phyloP scores from a whole-genome alignment of 805 yeast genomes.

The Blastobotrys mokoenaii region DNA sequence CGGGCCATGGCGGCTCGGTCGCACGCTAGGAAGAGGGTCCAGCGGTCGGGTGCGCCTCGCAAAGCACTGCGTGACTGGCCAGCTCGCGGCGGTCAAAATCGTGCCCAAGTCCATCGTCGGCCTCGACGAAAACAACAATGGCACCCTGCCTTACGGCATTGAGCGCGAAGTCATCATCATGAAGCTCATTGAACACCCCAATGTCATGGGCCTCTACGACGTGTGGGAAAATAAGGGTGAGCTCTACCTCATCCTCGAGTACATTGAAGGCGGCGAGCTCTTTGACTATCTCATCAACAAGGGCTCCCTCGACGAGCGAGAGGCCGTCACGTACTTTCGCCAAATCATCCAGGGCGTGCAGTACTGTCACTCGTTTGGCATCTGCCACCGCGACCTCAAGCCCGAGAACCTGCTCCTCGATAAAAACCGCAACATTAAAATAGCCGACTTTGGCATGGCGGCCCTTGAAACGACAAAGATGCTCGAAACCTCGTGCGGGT shows the following conservation, averaged over 20 bases:
- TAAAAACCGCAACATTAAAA: constrained; percentile 78
- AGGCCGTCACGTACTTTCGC: constrained; percentile 83
- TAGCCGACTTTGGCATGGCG: constrained; percentile 99
- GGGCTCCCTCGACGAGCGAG: constrained; percentile 81
- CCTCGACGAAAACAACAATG: constrained; percentile 19
- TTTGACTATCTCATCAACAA: constrained; percentile 85
- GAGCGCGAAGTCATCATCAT: constrained; percentile 96
- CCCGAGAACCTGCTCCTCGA: constrained; percentile 78
- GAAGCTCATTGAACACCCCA: constrained; percentile 91
- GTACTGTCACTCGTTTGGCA: constrained; percentile 78
- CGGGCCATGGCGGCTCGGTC: constrained; percentile 96
- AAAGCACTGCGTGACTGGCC: constrained; percentile 72
- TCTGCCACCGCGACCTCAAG: constrained; percentile 81
- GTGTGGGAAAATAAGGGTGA: constrained; percentile 98
- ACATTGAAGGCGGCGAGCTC: constrained; percentile 95
- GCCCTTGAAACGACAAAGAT: constrained; percentile 79
- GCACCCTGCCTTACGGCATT: constrained; percentile 84
- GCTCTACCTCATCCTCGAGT: constrained; percentile 82
- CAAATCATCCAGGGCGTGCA: constrained; percentile 78
- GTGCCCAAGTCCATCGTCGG: constrained; percentile 77
- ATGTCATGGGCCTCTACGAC: constrained; percentile 86
- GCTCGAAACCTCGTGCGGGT: constrained; percentile 92
- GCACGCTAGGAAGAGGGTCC: constrained; percentile 93
- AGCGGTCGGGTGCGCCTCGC: constrained; percentile 94
- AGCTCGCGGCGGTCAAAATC: constrained; percentile 92